Conservation (phyloP, 1,284 basidiomycete genomes). For the Ustilago trichophora region DNA sequence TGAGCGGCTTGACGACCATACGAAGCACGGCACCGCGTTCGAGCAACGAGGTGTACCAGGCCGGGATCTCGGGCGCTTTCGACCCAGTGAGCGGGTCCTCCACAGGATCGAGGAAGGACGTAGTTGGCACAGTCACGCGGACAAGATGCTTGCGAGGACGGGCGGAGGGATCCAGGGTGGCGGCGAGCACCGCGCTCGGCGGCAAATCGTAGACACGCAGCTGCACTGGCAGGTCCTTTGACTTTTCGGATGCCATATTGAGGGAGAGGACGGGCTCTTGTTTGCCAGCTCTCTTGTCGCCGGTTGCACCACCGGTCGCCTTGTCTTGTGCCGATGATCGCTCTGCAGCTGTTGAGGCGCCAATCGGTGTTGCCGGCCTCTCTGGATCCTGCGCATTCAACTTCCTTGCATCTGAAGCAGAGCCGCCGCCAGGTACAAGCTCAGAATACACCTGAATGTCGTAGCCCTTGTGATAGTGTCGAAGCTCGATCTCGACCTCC, state of each 20-base stretch:
- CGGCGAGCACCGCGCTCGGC: conserved; percentile 62
- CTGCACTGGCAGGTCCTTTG: conserved; percentile 48
- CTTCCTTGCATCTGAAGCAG: neutral
- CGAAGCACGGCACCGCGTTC: conserved; percentile 47
- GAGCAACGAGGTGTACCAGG: conserved; percentile 41
- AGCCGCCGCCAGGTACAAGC: neutral
- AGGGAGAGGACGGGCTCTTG: conserved; percentile 17
- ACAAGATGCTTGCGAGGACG: conserved; percentile 62
- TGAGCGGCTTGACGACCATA: conserved; percentile 37
- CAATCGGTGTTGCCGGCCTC: conserved; percentile 8
- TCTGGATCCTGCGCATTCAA: neutral
- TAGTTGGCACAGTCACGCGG: conserved; percentile 52
- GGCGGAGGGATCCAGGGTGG: conserved; percentile 56
- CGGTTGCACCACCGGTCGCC: no score
- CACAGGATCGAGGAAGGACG: conserved; percentile 38
- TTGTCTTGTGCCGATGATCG: conserved; percentile 4
- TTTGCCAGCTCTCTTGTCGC: neutral
- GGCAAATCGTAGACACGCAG: conserved; percentile 58
- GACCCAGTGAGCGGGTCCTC: conserved; percentile 40
- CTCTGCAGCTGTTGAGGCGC: no score
- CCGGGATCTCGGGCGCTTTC: conserved; percentile 39
- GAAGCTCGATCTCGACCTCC: conserved; percentile 62
- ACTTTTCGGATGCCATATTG: conserved; percentile 16
- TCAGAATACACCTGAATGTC: conserved; percentile 55
- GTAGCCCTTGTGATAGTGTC: conserved; percentile 62